These are phyloP conservation scores for Monosporascus sp. DNA, from an alignment of 2,329 filamentous ascomycete genomes.

Conservation along the genomic window DNA sequence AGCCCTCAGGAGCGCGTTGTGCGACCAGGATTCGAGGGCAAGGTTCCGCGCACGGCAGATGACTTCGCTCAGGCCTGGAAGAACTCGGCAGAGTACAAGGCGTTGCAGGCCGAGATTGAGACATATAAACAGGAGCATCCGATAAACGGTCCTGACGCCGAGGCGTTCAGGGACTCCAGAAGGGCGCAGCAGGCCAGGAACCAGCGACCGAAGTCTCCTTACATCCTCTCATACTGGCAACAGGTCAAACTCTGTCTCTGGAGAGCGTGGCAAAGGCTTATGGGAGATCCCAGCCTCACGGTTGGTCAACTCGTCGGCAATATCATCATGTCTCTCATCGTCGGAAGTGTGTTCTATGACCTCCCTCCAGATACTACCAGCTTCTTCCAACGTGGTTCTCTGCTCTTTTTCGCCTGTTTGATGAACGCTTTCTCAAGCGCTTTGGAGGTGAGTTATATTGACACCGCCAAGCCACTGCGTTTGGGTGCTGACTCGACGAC, in stretches of 20 bases:
- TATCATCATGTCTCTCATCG: conserved; percentile 68
- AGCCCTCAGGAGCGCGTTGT: conserved; percentile 50
- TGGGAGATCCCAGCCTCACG: conserved; percentile 70
- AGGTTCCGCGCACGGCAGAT: conserved; percentile 53
- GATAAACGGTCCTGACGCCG: conserved; percentile 49
- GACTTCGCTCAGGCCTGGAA: conserved; percentile 57
- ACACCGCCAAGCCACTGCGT: conserved; percentile 11
- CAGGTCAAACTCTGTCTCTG: conserved; percentile 75
- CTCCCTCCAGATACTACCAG: conserved; percentile 57
- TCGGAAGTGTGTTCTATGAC: conserved; percentile 78
- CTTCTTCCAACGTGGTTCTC: conserved; percentile 73
- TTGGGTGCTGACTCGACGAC: conserved; percentile 7
- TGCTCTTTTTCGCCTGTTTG: conserved; percentile 83
- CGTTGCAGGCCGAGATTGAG: conserved; percentile 49
- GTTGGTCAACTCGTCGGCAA: conserved; percentile 66
- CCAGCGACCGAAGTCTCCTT: conserved; percentile 68
- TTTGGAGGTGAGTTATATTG: conserved; percentile 52
- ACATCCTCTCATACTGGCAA: conserved; percentile 70
- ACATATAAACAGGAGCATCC: conserved; percentile 49
- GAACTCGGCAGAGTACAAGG: conserved; percentile 44
- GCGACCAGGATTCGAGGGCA: conserved; percentile 50
- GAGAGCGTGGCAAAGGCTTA: conserved; percentile 72
- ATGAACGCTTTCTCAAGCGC: conserved; percentile 80
- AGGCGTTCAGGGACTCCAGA: conserved; percentile 50
- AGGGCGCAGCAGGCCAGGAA: conserved; percentile 49